phyloP scores from a whole-genome alignment of 2,329 filamentous ascomycete genomes.

The Cyphellophora attinorum region DNA sequence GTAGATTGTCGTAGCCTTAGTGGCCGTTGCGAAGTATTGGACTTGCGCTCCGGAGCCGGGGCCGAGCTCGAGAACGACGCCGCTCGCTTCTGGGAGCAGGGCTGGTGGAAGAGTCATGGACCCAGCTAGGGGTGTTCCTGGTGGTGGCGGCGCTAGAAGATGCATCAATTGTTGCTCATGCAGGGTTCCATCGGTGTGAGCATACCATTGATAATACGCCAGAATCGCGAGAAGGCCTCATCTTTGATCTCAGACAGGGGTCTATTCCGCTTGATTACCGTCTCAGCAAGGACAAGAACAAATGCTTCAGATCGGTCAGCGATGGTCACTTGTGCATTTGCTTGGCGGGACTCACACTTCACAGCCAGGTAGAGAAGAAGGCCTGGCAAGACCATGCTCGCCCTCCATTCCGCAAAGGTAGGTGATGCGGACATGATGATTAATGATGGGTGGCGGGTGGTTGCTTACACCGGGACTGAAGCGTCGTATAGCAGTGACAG shows the following conservation, averaged over 20 bases:
- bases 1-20: constrained; percentile 38
- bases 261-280: constrained; percentile 2
- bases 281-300: neutral
- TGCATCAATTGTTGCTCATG: constrained; percentile 10
- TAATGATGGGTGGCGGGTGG: too few relatives aligned
- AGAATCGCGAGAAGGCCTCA: constrained; percentile 1
- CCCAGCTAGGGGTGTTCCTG: constrained; percentile 15
- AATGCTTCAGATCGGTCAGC: neutral
- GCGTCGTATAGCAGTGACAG: too few relatives aligned
- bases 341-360: constrained; percentile 1
- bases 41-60: constrained; percentile 46
- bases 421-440: constrained; percentile 1
- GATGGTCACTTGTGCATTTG: too few relatives aligned
- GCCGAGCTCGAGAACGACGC: constrained; percentile 39
- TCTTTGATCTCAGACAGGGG: constrained; percentile 2
- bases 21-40: constrained; percentile 29
- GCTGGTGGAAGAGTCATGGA: constrained; percentile 31
- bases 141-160: constrained; percentile 12
- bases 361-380: constrained; percentile 1
- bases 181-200: constrained; percentile 2
- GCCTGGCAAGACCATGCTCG: too few relatives aligned
- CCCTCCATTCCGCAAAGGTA: neutral
- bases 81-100: constrained; percentile 29
- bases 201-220: constrained; percentile 1
- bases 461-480: too few relatives aligned